Conservation (phyloP, 2,329 filamentous ascomycete species). For the Epichloe amarillans region DNA sequence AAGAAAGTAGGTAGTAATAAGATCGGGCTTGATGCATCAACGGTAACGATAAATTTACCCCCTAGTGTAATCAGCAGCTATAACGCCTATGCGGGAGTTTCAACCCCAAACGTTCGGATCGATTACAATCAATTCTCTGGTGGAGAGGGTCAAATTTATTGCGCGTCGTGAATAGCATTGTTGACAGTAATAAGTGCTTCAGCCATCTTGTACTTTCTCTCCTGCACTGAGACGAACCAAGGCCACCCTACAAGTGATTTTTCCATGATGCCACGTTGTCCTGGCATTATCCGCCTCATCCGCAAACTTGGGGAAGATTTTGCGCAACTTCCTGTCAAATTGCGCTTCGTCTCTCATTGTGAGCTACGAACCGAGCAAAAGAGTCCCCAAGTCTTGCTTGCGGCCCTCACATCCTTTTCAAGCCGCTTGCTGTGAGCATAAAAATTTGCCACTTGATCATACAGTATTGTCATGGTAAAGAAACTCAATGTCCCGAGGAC, state of each 20-base stretch:
- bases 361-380: not conserved
- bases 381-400: not conserved
- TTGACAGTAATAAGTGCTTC: not conserved
- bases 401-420: not conserved
- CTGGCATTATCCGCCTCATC: not conserved
- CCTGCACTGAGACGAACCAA: not conserved
- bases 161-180: not conserved
- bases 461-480: conserved; percentile 85
- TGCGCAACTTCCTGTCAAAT: not conserved
- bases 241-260: not conserved
- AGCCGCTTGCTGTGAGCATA: not conserved
- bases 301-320: not conserved
- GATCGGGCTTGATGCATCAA: not conserved
- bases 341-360: not conserved
- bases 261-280: not conserved
- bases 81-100: not conserved
- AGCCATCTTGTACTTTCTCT: not conserved
- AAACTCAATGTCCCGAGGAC: conserved; percentile 84
- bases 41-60: not conserved
- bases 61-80: not conserved
- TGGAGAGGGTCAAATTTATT: not conserved
- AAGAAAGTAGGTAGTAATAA: no score
- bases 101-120: no score
- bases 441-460: conserved; percentile 18
- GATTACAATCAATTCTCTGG: not conserved